These are phyloP conservation scores for Citrullus amarus DNA, from an alignment of 306 rosid genomes.

Conservation along the genomic window DNA sequence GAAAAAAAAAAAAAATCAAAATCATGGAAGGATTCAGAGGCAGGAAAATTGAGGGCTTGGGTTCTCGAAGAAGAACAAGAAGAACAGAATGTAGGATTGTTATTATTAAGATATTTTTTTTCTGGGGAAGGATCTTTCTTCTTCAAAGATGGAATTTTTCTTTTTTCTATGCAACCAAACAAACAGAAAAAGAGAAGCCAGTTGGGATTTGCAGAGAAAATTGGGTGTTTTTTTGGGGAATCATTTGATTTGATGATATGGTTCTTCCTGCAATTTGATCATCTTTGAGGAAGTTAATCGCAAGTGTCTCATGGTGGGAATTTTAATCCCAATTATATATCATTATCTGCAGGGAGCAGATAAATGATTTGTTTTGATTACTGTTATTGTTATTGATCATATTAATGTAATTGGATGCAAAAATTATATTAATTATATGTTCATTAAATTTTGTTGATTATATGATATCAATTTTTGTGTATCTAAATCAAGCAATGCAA, in stretches of 20 bases:
- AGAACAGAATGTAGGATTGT: not conserved
- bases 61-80: constrained; percentile 38
- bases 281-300: not conserved
- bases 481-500: not conserved
- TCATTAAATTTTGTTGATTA: not conserved
- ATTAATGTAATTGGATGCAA: not conserved
- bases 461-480: not conserved
- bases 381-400: not conserved
- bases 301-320: not conserved
- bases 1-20: not conserved
- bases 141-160: not conserved
- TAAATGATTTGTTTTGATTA: not conserved
- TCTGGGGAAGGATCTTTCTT: not conserved
- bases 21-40: not conserved
- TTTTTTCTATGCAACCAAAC: not conserved
- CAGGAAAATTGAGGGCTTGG: constrained; percentile 25
- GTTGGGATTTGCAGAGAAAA: not conserved
- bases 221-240: not conserved
- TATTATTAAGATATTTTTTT: not conserved
- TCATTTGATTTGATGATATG: not conserved
- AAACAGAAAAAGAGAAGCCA: not conserved
- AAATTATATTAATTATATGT: not conserved
- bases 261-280: not conserved
- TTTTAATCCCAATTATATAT: not conserved
- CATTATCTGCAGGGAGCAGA: not conserved